Conservation (phyloP, 2,329 filamentous ascomycete genomes). For the Hawksworthiomyces lignivorus region DNA sequence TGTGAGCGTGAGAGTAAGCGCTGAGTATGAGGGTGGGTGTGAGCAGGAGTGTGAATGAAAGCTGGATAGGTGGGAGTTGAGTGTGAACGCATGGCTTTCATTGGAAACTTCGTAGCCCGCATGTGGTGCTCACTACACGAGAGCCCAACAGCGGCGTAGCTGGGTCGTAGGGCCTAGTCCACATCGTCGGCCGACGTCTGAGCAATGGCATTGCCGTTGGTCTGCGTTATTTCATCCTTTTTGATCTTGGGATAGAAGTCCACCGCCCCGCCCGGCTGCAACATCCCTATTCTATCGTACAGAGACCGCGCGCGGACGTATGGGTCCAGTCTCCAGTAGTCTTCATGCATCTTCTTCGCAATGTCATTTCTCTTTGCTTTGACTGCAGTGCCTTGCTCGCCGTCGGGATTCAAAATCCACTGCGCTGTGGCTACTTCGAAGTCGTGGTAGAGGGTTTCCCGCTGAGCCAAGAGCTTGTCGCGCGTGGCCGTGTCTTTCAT, state of each 20-base stretch:
- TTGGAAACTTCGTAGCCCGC: no score
- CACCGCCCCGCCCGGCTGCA: constrained; percentile 59
- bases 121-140: no score
- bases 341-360: constrained; percentile 55
- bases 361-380: constrained; percentile 53
- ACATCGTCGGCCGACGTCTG: constrained; percentile 38
- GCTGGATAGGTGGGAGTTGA: no score
- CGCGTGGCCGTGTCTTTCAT: constrained; percentile 60
- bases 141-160: no score
- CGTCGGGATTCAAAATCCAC: constrained; percentile 58
- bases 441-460: constrained; percentile 58
- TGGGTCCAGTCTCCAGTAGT: constrained; percentile 87
- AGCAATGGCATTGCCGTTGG: constrained; percentile 18
- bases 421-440: constrained; percentile 67
- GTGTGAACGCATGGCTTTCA: no score
- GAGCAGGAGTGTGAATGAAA: no score
- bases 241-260: constrained; percentile 53
- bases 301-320: constrained; percentile 75
- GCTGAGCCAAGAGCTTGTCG: constrained; percentile 54
- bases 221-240: constrained; percentile 13
- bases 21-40: no score
- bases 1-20: no score
- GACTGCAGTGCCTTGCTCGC: constrained; percentile 37
- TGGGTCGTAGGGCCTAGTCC: constrained; percentile 30
- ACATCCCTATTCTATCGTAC: constrained; percentile 74